Base-by-base conservation (phyloP, 768 basidiomycete species). In the Pluteus cervinus region DNA sequence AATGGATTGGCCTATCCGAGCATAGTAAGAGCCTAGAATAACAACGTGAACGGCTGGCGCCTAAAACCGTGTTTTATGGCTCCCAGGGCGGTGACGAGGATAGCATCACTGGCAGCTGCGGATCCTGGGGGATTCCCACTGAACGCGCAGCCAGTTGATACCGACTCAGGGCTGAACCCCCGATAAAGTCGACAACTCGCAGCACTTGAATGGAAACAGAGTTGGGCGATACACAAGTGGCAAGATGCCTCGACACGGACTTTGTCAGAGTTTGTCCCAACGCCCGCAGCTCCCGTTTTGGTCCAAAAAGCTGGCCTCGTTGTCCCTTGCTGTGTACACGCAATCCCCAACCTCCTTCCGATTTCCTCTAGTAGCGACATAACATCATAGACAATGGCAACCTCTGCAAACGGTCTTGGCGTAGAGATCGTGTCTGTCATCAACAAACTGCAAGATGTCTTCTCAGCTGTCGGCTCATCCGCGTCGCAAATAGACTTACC, bases 361-460 rank as follows among this genome's bases (percentile, higher is more conserved):
- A 35, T 42, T 36, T 37, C 42, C 45, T 31, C 40, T 42, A 45
- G 26, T 45, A 31, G 47, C 45, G 24, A 39, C 35, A 41, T 23
- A 39, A n/a, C 40, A 26, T 42, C 50, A 37, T 54, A 62, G 48
- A 61, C 53, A 50, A 73, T 72, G 67, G 66, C 79, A 25, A 69
- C 79, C 29, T 61, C 73, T 33, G 68, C 77, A 34, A 57, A 76
- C 37, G 79, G 83, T 38, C 78, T 91, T 48, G 88, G 88, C 37
- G 68, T 75, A 47, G 88, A 91, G 56, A 86, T 91, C 45, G 87
- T 91, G 37, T 57, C 66, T 23, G 75, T 86, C 36, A 68, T 91
- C 54, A 91, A 91, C 73, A 91, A 86, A 55, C 81, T 91, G 30
- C 88, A 91, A 60, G 88, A 91, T 68, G 88, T 89, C 47, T 91